phyloP scores from a whole-genome alignment of 345 rosid genomes.

The Gossypium mustelinum region DNA sequence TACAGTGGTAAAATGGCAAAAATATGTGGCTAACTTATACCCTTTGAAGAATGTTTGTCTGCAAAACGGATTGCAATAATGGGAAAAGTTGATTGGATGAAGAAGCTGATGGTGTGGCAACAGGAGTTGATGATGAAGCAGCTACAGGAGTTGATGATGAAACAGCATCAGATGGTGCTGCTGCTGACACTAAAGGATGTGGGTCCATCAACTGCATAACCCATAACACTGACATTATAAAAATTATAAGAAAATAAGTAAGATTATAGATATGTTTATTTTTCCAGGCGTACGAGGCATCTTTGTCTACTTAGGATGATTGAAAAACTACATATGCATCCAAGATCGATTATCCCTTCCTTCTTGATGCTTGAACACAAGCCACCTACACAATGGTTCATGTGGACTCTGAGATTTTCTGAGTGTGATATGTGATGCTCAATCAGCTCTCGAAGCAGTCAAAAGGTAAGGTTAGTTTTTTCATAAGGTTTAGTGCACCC shows the following conservation, averaged over 20 bases:
- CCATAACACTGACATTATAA: slow-evolving; percentile 21
- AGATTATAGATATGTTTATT: not conserved
- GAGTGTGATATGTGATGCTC: no score
- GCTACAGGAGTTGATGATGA: slow-evolving; percentile 44
- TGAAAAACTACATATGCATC: not conserved
- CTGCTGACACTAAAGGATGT: slow-evolving; percentile 35
- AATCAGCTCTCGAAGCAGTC: no score
- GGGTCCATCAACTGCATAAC: slow-evolving; percentile 63
- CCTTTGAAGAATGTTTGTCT: slow-evolving; percentile 74
- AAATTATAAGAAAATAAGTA: not conserved
- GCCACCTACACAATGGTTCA: no score
- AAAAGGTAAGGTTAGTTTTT: no score
- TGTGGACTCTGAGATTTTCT: no score
- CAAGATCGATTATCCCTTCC: not conserved
- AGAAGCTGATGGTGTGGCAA: slow-evolving; percentile 39
- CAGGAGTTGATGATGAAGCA: slow-evolving; percentile 37
- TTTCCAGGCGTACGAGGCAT: not conserved
- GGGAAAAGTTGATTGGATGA: slow-evolving; percentile 48
- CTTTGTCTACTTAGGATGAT: not conserved
- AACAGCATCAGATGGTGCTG: slow-evolving; percentile 35
- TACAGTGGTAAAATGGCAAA: slow-evolving; percentile 9
- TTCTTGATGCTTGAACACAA: no score
- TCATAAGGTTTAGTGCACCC: no score
- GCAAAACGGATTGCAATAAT: slow-evolving; percentile 51
- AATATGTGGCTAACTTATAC: slow-evolving; percentile 35